Conservation (phyloP, 2,329 filamentous ascomycete species). For the Pestalotiopsis sp. region DNA sequence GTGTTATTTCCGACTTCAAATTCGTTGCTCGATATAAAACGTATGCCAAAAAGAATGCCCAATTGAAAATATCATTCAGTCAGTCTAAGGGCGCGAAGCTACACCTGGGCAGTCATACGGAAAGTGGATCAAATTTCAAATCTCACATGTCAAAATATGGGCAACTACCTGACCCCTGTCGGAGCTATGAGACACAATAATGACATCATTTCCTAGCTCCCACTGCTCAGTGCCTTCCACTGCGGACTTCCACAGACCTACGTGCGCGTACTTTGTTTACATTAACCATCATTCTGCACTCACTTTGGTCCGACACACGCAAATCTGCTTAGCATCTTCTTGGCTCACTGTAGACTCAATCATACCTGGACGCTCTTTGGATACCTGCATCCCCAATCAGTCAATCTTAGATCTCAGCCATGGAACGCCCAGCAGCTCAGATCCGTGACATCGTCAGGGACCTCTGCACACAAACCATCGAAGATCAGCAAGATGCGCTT, state of each 20-base stretch:
- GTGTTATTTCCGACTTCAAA: no score
- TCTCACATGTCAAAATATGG: no score
- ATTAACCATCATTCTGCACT: no score
- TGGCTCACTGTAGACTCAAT: not conserved
- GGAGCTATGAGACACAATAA: not conserved
- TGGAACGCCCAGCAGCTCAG: slow-evolving; percentile 48
- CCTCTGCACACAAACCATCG: slow-evolving; percentile 68
- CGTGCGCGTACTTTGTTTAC: no score
- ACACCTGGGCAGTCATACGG: no score
- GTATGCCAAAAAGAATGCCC: no score
- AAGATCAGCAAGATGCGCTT: slow-evolving; percentile 66
- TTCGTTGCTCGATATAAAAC: no score
- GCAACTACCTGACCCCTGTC: not conserved
- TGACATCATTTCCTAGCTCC: not conserved
- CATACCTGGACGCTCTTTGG: not conserved
- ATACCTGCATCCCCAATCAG: slow-evolving; percentile 1
- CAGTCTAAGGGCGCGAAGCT: no score
- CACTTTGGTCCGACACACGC: no score
- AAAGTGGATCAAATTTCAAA: no score
- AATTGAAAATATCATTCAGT: no score
- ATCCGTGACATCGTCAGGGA: slow-evolving; percentile 67
- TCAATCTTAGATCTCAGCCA: slow-evolving; percentile 14
- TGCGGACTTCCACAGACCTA: no score
- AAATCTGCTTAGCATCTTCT: not conserved
- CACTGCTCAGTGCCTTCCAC: not conserved